Percentiles rank a stretch among this genome's conserved stretches.
Evolutionary conservation across 306 rosid species (phyloP).

Genomic region (Rosa lucieae): DNA sequence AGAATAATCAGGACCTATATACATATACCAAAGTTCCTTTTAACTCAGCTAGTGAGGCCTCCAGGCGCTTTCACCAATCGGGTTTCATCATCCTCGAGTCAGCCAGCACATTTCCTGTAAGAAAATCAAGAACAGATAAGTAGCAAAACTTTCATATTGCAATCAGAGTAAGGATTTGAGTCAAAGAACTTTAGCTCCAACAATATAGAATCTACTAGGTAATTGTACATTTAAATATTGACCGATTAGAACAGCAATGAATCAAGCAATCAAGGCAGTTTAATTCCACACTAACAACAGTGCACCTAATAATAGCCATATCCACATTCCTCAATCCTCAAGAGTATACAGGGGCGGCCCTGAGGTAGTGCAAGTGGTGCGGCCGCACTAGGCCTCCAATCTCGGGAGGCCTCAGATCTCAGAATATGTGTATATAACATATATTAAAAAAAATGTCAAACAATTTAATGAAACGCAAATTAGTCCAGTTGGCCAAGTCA

Average conservation of each 20-base stretch:
- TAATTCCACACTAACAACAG: not conserved
- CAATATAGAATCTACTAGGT: not conserved
- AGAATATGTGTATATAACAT: too few relatives aligned
- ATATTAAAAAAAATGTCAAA: too few relatives aligned
- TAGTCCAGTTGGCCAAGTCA: too few relatives aligned
- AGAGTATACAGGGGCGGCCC: too few relatives aligned
- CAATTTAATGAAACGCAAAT: too few relatives aligned
- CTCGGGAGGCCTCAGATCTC: too few relatives aligned
- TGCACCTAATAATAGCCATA: not conserved
- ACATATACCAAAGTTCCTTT: constrained; percentile 67
- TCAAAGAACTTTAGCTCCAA: not conserved
- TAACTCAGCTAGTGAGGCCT: constrained; percentile 65
- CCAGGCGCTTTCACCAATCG: constrained; percentile 84
- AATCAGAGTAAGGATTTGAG: not conserved
- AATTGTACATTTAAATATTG: not conserved
- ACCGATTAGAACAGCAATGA: not conserved
- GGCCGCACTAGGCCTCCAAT: too few relatives aligned
- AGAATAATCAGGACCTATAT: not conserved
- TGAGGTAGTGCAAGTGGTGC: too few relatives aligned
- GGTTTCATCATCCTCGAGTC: constrained; percentile 99
- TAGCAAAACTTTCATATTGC: not conserved
- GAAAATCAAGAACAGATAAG: constrained; percentile 11
- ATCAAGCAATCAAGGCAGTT: not conserved
- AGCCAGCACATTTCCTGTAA: constrained; percentile 88
- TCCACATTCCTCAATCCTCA: not conserved